Base-by-base conservation (phyloP, 495 filamentous ascomycete species). In the Aspergillus nidulans region DNA sequence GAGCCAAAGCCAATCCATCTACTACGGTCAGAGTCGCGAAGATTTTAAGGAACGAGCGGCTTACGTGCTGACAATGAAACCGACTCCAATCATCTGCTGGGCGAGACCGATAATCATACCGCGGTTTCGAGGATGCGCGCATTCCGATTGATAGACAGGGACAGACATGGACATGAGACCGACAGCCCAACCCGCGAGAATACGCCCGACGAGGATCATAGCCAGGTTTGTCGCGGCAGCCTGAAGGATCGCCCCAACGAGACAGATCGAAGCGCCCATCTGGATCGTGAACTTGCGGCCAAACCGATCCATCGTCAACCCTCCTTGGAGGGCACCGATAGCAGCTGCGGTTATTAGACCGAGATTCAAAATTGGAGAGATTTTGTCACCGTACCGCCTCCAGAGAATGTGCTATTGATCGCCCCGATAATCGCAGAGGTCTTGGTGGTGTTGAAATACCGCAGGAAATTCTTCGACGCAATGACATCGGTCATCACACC, bases 191-290 rank as follows among this genome's bases (percentile, higher is more conserved):
- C 85, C 83, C 2, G 81, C 76, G 5, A 86, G 67, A 46, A 86
- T 83, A 32, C 84, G 80, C 6, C 85, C 85, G 38, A 81, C 69
- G 12, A 85, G 73, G 56, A 86, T 81, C 75, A 82, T 81, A 0
- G 76, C 71, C 45, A 85, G 61, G 51, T 82, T 77, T 16, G 64
- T 58, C 47, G 78, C 70, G 26, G 78, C 69, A 12, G 80, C 66
- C 61, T 86, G 81, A 36, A 85, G 73, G 41, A 79, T 76, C 15
- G 77, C 77, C 13, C 82, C 83, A 18, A 83, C 34, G 36, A 78
- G 60, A 61, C 79, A 79, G 42, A 86, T 74, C 8, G 79, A 46
- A 8, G 82, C 77, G 15, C 81, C 78, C 56, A 79, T 73, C 53
- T 82, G 75, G 44, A 85, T 81, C 9, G 78, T 82, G 57, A 75